A percentile compares a stretch with the other conserved stretches of the same genome.
phyloP scores from a whole-genome alignment of 768 basidiomycete species.

The Hericium rajendrae region DNA sequence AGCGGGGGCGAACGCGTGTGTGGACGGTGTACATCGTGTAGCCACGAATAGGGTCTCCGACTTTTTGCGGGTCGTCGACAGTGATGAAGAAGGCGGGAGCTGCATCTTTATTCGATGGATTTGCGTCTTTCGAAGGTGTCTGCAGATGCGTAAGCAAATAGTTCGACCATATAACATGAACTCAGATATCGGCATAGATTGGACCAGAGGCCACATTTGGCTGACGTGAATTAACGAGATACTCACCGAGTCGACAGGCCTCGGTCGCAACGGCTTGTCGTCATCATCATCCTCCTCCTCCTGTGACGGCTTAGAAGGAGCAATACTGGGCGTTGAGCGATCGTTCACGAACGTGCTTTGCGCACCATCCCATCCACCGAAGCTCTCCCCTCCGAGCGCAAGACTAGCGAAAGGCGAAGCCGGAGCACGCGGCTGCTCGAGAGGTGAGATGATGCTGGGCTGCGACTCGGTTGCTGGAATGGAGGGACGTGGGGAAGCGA shows the following conservation, averaged over 20 bases:
- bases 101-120: constrained; percentile 2
- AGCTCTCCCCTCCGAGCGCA: constrained; percentile 36
- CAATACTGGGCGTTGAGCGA: constrained; percentile 17
- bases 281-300: constrained; percentile 23
- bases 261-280: constrained; percentile 20
- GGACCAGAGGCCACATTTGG: no score
- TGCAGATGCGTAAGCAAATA: background rate
- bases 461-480: constrained; percentile 3
- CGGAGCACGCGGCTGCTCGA: constrained; percentile 19
- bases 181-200: no score
- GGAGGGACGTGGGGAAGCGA: background rate
- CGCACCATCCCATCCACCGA: constrained; percentile 40
- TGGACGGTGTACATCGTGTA: constrained; percentile 97
- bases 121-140: background rate
- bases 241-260: constrained; percentile 17
- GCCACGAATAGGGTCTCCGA: constrained; percentile 89
- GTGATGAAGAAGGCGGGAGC: constrained; percentile 67
- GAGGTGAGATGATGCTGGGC: constrained; percentile 18
- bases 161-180: no score
- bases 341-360: constrained; percentile 18
- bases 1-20: constrained; percentile 48
- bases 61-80: constrained; percentile 95
- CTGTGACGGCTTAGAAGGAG: constrained; percentile 1
- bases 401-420: constrained; percentile 32
- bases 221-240: background rate